These are phyloP conservation scores for Pythium plurisporium DNA, from an alignment of 352 stramenopile genomes.

Conservation along the genomic window DNA sequence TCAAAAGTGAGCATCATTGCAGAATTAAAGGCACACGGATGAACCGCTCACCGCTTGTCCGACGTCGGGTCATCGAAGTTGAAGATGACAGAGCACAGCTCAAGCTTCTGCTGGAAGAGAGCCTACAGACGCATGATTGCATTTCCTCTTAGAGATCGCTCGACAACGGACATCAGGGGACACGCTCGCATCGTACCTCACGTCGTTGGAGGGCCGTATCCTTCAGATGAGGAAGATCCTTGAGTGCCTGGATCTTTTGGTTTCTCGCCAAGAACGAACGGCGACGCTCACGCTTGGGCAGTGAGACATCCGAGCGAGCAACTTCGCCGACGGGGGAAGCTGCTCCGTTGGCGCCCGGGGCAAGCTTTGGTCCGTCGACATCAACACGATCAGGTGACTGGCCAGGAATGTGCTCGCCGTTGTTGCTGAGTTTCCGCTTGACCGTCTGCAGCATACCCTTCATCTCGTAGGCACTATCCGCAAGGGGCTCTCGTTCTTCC, in stretches of 20 bases:
- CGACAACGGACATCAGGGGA: no score
- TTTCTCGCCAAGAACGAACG: slow-evolving; percentile 81
- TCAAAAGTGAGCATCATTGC: background rate
- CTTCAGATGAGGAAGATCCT: slow-evolving; percentile 82
- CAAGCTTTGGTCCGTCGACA: slow-evolving; percentile 42
- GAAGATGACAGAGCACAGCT: slow-evolving; percentile 95
- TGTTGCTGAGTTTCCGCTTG: slow-evolving; percentile 86
- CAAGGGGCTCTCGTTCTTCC: slow-evolving; percentile 13
- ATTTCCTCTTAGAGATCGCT: no score
- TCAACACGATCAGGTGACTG: slow-evolving; percentile 59
- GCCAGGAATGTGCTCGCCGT: slow-evolving; percentile 54
- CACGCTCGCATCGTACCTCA: slow-evolving; percentile 33
- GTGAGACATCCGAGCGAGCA: slow-evolving; percentile 73
- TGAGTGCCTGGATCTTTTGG: slow-evolving; percentile 83
- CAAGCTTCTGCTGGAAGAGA: slow-evolving; percentile 95
- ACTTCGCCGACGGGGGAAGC: slow-evolving; percentile 64
- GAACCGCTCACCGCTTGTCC: slow-evolving; percentile 77
- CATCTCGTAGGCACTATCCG: slow-evolving; percentile 40
- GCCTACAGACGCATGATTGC: slow-evolving; percentile 48
- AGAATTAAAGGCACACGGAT: background rate
- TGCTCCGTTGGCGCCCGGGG: slow-evolving; percentile 10
- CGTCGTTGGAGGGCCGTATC: slow-evolving; percentile 80
- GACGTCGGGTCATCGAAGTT: slow-evolving; percentile 96
- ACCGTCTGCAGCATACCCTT: slow-evolving; percentile 90
- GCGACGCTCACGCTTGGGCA: slow-evolving; percentile 77